These are phyloP conservation scores for Dendrocalamus sinicus DNA, from an alignment of 176 grass and related monocot genomes.

Conservation along the genomic window DNA sequence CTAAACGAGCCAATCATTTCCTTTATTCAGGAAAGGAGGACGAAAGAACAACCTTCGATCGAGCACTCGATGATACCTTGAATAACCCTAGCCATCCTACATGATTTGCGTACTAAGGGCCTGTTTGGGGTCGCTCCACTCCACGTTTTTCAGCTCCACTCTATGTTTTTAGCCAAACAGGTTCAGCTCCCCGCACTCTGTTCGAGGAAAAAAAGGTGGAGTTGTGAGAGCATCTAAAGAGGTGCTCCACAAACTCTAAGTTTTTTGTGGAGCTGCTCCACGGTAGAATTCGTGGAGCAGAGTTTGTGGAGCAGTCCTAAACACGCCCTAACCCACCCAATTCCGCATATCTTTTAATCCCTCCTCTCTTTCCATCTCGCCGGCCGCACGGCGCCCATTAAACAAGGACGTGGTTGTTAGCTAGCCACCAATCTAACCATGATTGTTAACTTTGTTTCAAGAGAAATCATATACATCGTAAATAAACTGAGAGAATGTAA, in stretches of 20 bases:
- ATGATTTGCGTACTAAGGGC: slow-evolving; percentile 51
- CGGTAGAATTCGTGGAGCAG: too few relatives aligned
- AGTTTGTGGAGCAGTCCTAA: too few relatives aligned
- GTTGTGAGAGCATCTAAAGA: too few relatives aligned
- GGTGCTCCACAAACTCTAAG: too few relatives aligned
- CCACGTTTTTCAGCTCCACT: too few relatives aligned
- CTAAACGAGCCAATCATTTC: slow-evolving; percentile 46
- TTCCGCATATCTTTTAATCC: slow-evolving; percentile 18
- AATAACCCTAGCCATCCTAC: slow-evolving; percentile 11
- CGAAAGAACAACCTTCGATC: slow-evolving; percentile 46
- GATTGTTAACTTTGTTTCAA: background rate
- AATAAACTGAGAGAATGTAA: too few relatives aligned
- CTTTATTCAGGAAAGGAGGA: slow-evolving; percentile 34
- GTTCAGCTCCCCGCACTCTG: too few relatives aligned
- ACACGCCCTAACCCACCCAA: slow-evolving; percentile 6
- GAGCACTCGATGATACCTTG: slow-evolving; percentile 42
- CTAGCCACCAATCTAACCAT: slow-evolving; percentile 44
- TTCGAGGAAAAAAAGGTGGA: too few relatives aligned
- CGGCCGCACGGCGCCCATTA: slow-evolving; percentile 35
- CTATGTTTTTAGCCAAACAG: too few relatives aligned
- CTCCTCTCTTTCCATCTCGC: background rate
- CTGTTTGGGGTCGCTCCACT: too few relatives aligned
- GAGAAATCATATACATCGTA: too few relatives aligned
- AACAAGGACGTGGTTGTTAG: slow-evolving; percentile 45
- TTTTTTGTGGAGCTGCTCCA: too few relatives aligned